phyloP scores from a whole-genome alignment of 2,329 filamentous ascomycete species.

The Ilyonectria robusta region DNA sequence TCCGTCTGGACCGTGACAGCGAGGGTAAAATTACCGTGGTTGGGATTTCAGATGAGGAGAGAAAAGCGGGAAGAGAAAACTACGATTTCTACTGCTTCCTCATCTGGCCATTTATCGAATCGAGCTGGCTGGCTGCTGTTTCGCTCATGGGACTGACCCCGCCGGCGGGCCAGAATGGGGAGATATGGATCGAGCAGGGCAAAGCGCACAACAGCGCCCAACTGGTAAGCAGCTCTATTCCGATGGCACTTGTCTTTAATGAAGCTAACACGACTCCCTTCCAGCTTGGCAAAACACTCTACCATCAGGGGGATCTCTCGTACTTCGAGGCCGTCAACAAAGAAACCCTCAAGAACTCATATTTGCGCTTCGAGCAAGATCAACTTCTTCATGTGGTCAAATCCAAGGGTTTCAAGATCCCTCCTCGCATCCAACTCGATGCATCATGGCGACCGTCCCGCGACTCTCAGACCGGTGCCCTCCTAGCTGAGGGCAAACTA shows the following conservation, averaged over 20 bases:
- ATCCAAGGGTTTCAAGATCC: conserved; percentile 73
- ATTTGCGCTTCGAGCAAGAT: conserved; percentile 89
- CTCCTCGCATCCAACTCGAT: conserved; percentile 76
- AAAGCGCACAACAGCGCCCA: conserved; percentile 88
- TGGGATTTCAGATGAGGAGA: conserved; percentile 82
- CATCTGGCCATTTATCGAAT: conserved; percentile 98
- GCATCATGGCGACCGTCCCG: conserved; percentile 82
- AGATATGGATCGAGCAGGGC: conserved; percentile 83
- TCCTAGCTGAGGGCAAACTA: conserved; percentile 80
- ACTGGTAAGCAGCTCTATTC: conserved; percentile 65
- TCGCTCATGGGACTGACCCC: conserved; percentile 90
- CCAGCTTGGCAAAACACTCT: conserved; percentile 93
- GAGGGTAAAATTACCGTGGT: conserved; percentile 73
- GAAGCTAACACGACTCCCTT: conserved; percentile 24
- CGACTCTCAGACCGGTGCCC: conserved; percentile 70
- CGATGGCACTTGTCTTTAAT: neutral
- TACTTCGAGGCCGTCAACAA: conserved; percentile 99
- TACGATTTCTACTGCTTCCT: conserved; percentile 99
- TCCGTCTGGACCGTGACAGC: conserved; percentile 74
- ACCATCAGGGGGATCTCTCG: conserved; percentile 95
- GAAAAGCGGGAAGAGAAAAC: conserved; percentile 87
- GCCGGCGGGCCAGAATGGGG: conserved; percentile 70
- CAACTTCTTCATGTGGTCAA: conserved; percentile 86
- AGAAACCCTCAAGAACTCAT: conserved; percentile 95
- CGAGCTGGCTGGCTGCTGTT: conserved; percentile 91